Evolutionary conservation across 148 eudicot species (phyloP).

Genomic region (Beta vulgaris): DNA sequence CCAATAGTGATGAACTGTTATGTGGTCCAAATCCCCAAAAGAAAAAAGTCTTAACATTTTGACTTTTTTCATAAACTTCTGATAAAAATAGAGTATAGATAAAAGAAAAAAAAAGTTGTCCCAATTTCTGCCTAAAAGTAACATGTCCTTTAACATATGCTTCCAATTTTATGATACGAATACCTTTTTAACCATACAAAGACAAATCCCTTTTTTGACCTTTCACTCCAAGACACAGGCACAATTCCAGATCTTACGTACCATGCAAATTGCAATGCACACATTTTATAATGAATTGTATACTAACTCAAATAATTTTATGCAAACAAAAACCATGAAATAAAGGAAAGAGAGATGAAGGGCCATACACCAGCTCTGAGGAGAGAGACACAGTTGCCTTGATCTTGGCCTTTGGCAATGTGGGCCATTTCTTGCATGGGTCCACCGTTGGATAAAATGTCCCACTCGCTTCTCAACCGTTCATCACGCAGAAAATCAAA

Average conservation of each 20-base stretch:
- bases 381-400: constrained; percentile 90
- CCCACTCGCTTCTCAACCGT: constrained; percentile 81
- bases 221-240: constrained; percentile 37
- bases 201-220: constrained; percentile 29
- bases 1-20: constrained; percentile 15
- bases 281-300: too few species aligned
- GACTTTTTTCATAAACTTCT: constrained; percentile 27
- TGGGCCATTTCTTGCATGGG: constrained; percentile 99
- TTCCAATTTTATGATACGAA: constrained; percentile 36
- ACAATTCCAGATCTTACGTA: constrained; percentile 17
- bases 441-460: constrained; percentile 87
- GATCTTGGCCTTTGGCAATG: constrained; percentile 92
- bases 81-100: constrained; percentile 24
- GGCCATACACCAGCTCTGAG: constrained; percentile 76
- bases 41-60: constrained; percentile 24
- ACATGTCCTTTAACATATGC: constrained; percentile 28
- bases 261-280: background rate
- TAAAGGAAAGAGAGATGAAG: background rate
- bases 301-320: too few species aligned
- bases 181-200: constrained; percentile 27
- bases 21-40: constrained; percentile 29
- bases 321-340: background rate
- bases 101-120: constrained; percentile 25
- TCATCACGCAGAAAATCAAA: constrained; percentile 89
- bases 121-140: constrained; percentile 28